Evolutionary conservation across 257 asterid genomes (phyloP).

Genomic region (Solanum rostratum): DNA sequence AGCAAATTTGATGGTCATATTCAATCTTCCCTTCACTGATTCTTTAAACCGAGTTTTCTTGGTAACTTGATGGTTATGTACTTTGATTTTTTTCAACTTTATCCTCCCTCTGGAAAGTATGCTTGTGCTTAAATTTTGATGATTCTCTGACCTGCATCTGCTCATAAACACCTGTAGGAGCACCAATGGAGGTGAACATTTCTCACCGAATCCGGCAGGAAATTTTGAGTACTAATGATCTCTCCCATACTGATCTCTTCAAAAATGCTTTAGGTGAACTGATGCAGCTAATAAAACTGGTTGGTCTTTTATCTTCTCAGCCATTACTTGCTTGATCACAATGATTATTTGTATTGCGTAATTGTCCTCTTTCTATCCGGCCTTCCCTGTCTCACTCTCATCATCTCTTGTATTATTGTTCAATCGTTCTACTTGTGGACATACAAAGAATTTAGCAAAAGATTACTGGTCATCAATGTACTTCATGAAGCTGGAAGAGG

Average conservation of each 20-base stretch:
- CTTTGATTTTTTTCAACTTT: background rate
- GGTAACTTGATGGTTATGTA: background rate
- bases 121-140: background rate
- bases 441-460: slow-evolving; percentile 47
- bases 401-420: background rate
- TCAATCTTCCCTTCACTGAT: background rate
- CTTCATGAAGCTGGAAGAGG: slow-evolving; percentile 67
- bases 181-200: slow-evolving; percentile 75
- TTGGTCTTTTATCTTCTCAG: slow-evolving; percentile 14
- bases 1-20: background rate
- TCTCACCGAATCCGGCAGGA: slow-evolving; percentile 65
- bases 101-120: background rate
- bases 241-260: slow-evolving; percentile 53
- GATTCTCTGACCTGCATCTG: background rate
- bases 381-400: background rate
- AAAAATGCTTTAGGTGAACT: slow-evolving; percentile 48
- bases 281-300: slow-evolving; percentile 69
- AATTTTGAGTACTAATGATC: slow-evolving; percentile 47
- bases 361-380: background rate
- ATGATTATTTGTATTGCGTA: background rate
- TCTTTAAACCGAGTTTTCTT: background rate
- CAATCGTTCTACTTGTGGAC: background rate
- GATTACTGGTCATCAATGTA: slow-evolving; percentile 66
- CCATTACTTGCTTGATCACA: background rate
- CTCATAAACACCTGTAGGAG: slow-evolving; percentile 27